These are phyloP conservation scores for Boletus holoroseus DNA, from an alignment of 1,284 basidiomycete species.

Conservation along the genomic window DNA sequence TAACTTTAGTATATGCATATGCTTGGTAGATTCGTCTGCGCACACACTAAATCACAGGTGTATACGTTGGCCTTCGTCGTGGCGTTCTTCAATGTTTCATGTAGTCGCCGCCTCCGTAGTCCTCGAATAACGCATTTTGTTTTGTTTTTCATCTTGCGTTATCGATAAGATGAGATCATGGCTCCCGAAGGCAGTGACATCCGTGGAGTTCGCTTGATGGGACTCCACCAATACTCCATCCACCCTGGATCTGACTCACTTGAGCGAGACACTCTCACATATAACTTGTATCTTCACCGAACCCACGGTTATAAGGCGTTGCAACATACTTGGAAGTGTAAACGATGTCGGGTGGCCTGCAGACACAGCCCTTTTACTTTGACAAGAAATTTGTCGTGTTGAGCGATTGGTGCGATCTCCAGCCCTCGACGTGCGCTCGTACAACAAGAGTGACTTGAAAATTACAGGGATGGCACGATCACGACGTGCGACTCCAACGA, in stretches of 20 bases:
- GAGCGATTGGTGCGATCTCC: conserved; percentile 71
- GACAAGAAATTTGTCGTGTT: conserved; percentile 83
- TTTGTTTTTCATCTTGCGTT: background rate
- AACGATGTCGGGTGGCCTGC: conserved; percentile 15
- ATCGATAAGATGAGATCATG: conserved; percentile 17
- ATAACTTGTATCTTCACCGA: background rate
- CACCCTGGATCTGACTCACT: background rate
- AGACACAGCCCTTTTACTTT: conserved; percentile 32
- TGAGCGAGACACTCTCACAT: background rate
- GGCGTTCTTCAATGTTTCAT: too few relatives aligned
- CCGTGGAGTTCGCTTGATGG: conserved; percentile 8
- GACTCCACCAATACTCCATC: background rate
- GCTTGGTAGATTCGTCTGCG: conserved; percentile 5
- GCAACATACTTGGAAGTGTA: background rate
- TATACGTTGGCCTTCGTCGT: background rate
- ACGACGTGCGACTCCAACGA: conserved; percentile 89
- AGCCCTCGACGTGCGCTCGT: background rate
- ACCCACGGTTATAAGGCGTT: background rate
- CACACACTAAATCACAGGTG: background rate
- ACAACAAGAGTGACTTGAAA: background rate
- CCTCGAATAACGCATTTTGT: background rate
- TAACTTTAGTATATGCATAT: background rate
- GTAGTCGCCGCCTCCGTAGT: too few relatives aligned
- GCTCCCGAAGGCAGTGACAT: background rate
- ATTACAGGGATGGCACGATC: conserved; percentile 85